Percentiles rank a stretch among this genome's conserved stretches.
Evolutionary conservation across 2,329 filamentous ascomycete genomes (phyloP).

Genomic region (Ophiostoma novo-ulmi): DNA sequence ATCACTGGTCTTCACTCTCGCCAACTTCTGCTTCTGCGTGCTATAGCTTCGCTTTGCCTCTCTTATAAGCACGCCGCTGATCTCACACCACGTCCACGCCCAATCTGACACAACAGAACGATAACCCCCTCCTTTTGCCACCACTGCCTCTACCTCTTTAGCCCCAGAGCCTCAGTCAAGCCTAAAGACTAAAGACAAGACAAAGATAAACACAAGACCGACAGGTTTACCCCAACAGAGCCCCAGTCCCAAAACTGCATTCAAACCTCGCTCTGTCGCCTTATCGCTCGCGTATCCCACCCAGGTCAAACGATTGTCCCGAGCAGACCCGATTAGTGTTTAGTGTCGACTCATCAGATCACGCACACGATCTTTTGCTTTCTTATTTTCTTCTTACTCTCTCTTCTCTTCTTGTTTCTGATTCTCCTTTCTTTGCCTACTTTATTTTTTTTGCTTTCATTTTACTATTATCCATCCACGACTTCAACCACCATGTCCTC

Average conservation of each 20-base stretch:
- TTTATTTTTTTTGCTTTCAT: neutral
- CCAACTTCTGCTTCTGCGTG: neutral
- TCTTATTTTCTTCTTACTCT: neutral
- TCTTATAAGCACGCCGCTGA: neutral
- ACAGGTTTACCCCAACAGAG: neutral
- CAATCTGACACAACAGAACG: neutral
- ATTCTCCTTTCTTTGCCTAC: neutral
- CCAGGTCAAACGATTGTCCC: neutral
- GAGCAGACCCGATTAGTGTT: constrained; percentile 14
- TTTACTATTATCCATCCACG: neutral
- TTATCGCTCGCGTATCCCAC: neutral
- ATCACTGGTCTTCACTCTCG: neutral
- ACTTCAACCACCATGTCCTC: constrained; percentile 52
- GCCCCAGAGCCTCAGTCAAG: neutral
- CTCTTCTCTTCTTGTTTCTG: neutral
- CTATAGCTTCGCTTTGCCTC: neutral
- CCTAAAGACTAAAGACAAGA: neutral
- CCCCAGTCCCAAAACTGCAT: neutral
- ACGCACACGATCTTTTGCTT: neutral
- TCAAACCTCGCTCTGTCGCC: neutral
- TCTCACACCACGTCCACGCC: neutral
- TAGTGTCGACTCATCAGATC: constrained; percentile 10
- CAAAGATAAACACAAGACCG: neutral
- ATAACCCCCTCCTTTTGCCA: constrained; percentile 6
- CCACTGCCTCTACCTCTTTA: neutral